phyloP scores from a whole-genome alignment of 2,329 filamentous ascomycete genomes.

The Neonectria magnoliae region DNA sequence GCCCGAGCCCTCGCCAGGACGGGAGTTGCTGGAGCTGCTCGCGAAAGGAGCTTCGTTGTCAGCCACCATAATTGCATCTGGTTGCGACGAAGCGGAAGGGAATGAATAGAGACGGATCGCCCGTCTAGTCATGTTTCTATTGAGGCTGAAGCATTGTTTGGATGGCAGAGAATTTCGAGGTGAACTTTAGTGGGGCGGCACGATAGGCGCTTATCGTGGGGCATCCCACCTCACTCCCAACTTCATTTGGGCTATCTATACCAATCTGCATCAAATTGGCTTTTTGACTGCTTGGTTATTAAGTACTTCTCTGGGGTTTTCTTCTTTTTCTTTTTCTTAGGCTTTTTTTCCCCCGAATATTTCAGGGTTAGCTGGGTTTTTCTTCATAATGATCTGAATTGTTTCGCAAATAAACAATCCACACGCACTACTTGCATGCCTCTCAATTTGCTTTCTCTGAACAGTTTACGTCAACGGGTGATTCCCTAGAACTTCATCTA shows the following conservation, averaged over 20 bases:
- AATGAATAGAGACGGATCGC: slow-evolving; percentile 8
- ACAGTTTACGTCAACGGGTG: too few species aligned
- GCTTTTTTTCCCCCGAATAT: neutral
- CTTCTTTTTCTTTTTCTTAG: too few species aligned
- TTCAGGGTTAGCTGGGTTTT: neutral
- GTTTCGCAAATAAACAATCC: too few species aligned
- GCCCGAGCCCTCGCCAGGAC: slow-evolving; percentile 28
- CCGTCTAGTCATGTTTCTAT: neutral
- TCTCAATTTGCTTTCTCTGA: too few species aligned
- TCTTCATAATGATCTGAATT: too few species aligned
- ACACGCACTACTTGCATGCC: too few species aligned
- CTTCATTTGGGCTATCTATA: neutral
- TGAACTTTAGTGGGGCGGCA: slow-evolving; percentile 22
- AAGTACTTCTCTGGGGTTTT: neutral
- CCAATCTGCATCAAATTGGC: neutral
- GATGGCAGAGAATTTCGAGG: slow-evolving; percentile 30
- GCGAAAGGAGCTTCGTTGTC: slow-evolving; percentile 44
- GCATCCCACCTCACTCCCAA: neutral
- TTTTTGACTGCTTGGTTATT: neutral
- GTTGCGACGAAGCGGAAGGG: slow-evolving; percentile 28
- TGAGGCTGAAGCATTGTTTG: slow-evolving; percentile 19
- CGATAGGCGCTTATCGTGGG: slow-evolving; percentile 16
- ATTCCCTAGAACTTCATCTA: neutral
- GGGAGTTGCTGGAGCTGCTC: slow-evolving; percentile 34
- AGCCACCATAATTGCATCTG: slow-evolving; percentile 49